These are phyloP conservation scores for Trametes polyzona DNA, from an alignment of 1,284 basidiomycete genomes.

Conservation along the genomic window DNA sequence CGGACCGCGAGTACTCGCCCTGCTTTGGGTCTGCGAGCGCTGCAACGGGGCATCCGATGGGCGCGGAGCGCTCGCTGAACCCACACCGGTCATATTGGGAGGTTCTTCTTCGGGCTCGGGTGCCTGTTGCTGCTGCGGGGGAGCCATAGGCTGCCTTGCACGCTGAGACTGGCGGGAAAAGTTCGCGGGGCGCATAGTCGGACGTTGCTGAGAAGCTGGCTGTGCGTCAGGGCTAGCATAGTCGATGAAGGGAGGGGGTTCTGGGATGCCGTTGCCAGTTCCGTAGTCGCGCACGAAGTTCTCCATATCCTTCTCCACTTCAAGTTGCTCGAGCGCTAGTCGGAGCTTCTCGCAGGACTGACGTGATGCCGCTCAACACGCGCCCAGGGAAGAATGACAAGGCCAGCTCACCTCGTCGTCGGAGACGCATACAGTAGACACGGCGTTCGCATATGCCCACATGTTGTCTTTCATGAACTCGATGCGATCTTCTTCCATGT, in stretches of 20 bases:
- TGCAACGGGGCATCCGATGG: slow-evolving; percentile 30
- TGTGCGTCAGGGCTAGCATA: slow-evolving; percentile 68
- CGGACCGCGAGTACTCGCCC: slow-evolving; percentile 35
- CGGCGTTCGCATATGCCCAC: slow-evolving; percentile 96
- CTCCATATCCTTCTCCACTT: slow-evolving; percentile 83
- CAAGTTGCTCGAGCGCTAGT: slow-evolving; percentile 81
- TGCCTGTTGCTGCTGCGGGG: slow-evolving; percentile 46
- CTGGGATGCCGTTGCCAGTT: slow-evolving; percentile 84
- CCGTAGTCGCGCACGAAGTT: slow-evolving; percentile 85
- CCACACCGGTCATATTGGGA: slow-evolving; percentile 69
- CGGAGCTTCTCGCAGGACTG: slow-evolving; percentile 91
- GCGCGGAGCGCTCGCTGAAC: slow-evolving; percentile 47
- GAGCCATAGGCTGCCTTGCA: slow-evolving; percentile 37
- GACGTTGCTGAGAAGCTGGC: slow-evolving; percentile 57
- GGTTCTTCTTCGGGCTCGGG: slow-evolving; percentile 35
- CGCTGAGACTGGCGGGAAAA: slow-evolving; percentile 64
- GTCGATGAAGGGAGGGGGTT: slow-evolving; percentile 83
- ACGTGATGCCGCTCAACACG: background rate
- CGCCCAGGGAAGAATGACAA: background rate
- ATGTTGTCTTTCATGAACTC: slow-evolving; percentile 95
- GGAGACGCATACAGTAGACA: slow-evolving; percentile 93
- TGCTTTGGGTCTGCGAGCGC: slow-evolving; percentile 38
- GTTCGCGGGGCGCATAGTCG: slow-evolving; percentile 57
- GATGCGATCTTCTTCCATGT: slow-evolving; percentile 92
- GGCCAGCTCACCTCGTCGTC: slow-evolving; percentile 87